A percentile compares a stretch with the other conserved stretches of the same genome.
phyloP scores from a whole-genome alignment of 768 basidiomycete genomes.

The Leccinellum rugosiceps region DNA sequence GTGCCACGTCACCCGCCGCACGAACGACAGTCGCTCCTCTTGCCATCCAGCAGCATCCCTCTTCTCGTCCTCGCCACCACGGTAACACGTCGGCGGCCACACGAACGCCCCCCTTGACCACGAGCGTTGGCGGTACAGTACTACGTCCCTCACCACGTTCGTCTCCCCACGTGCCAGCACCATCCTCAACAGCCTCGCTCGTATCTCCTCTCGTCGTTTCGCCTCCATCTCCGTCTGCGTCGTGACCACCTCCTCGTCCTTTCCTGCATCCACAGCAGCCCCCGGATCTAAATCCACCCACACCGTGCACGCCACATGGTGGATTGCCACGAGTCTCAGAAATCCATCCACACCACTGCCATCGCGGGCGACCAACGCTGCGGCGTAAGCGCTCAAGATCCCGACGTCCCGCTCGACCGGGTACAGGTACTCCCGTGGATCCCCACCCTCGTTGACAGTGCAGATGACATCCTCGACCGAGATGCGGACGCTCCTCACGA shows the following conservation, averaged over 20 bases:
- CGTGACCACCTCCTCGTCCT: conserved; percentile 1
- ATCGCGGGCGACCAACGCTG: conserved; percentile 38
- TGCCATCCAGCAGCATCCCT: conserved; percentile 5
- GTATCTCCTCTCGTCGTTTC: conserved; percentile 24
- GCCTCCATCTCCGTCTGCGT: conserved; percentile 24
- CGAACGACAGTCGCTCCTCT: conserved; percentile 14
- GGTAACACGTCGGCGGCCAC: conserved; percentile 53
- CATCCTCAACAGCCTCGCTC: conserved; percentile 48
- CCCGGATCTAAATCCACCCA: conserved; percentile 60
- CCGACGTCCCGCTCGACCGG: conserved; percentile 64
- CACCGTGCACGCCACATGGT: conserved; percentile 73
- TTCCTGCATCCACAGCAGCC: background rate
- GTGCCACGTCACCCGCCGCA: conserved; percentile 10
- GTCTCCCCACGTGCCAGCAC: conserved; percentile 49
- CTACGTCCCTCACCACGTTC: conserved; percentile 49
- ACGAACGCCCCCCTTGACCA: conserved; percentile 32
- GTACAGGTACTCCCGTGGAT: conserved; percentile 62
- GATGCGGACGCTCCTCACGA: conserved; percentile 54
- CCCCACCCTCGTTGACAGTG: conserved; percentile 13
- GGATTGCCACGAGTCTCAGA: conserved; percentile 63
- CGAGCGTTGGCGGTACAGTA: conserved; percentile 52
- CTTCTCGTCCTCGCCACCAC: conserved; percentile 17
- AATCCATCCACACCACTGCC: conserved; percentile 48
- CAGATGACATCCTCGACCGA: conserved; percentile 49
- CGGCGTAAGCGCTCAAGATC: conserved; percentile 61